These are phyloP conservation scores for Sicyos baderoa DNA, from an alignment of 306 rosid genomes.

Conservation along the genomic window DNA sequence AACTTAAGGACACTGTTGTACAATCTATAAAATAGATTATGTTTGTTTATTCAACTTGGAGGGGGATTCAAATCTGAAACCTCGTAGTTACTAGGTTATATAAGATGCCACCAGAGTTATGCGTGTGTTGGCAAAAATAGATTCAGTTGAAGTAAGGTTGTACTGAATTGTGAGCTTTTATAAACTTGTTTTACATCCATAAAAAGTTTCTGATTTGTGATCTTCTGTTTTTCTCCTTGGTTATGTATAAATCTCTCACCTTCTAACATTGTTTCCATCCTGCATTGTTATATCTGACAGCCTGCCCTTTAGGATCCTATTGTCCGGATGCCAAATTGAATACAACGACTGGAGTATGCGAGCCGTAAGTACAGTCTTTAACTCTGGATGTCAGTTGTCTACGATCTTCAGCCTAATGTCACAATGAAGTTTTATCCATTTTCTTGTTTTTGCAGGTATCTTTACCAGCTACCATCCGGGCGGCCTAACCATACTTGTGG, in stretches of 20 bases:
- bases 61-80: too few species aligned
- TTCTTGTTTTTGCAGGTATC: conserved; percentile 50
- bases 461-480: conserved; percentile 75
- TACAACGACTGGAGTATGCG: conserved; percentile 69
- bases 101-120: too few species aligned
- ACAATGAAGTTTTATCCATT: conserved; percentile 1
- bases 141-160: too few species aligned
- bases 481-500: conserved; percentile 83
- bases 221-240: too few species aligned
- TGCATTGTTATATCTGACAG: conserved; percentile 35
- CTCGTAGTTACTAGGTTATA: too few species aligned
- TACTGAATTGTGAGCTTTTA: too few species aligned
- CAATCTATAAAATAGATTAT: too few species aligned
- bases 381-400: background rate
- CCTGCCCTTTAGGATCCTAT: conserved; percentile 90
- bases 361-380: conserved; percentile 69
- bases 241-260: background rate
- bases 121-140: too few species aligned
- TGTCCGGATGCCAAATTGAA: conserved; percentile 78
- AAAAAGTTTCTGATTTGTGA: too few species aligned
- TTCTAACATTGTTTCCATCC: conserved; percentile 32
- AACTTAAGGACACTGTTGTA: too few species aligned
- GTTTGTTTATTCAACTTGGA: too few species aligned
- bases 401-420: conserved; percentile 13
- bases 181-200: too few species aligned